Evolutionary conservation across 2,329 filamentous ascomycete genomes (phyloP), one percentile per base, ranked within the genome.

Genomic region (Alternaria arbusti): DNA sequence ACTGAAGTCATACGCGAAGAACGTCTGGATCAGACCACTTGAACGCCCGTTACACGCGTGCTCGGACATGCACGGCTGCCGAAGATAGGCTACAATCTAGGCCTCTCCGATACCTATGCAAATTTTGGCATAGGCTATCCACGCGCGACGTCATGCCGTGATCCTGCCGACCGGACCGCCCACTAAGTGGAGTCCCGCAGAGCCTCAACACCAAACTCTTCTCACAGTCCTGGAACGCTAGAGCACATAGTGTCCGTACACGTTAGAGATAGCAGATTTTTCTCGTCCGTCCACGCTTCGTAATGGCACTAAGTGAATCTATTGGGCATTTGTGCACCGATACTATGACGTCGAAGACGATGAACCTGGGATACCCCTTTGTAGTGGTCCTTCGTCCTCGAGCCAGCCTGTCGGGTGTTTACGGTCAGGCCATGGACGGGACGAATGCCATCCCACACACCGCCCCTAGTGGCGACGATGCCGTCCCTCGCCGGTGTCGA

Each of bases 171-270:
- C 47, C 30, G 55, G 44, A 52, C 60, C 56, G 60, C 44, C 32
- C 55, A 58, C 56, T 59, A 63, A 63, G 60, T 63, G 60, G 60
- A 59, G 52, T 82, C 45, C 57, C 63, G 65, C 63, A 67, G 65
- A 67, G 65, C 65, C 65, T 67, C 65, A 67, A 67, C 65, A 67
- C 62, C 63, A 65, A 63, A 60, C 44, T 57, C 56, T 65, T 56
- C 59, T 49, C 47, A 22, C 40, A 44, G 17, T 45, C 50, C 12
- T 25, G 17, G 46, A 58, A 62, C 63, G 61, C 65, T 67, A 65
- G 46, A 59, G 49, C 64, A 47, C 46, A 66, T 56, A 54, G 54
- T 52, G 49, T 44, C 36, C 40, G 54, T 57, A 59, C 55, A 49
- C 55, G 47, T 63, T 63, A 54, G 52, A 54, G 56, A 51, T 63